Conservation (phyloP, 2,329 filamentous ascomycete genomes). For the Rutstroemia sydowiana region DNA sequence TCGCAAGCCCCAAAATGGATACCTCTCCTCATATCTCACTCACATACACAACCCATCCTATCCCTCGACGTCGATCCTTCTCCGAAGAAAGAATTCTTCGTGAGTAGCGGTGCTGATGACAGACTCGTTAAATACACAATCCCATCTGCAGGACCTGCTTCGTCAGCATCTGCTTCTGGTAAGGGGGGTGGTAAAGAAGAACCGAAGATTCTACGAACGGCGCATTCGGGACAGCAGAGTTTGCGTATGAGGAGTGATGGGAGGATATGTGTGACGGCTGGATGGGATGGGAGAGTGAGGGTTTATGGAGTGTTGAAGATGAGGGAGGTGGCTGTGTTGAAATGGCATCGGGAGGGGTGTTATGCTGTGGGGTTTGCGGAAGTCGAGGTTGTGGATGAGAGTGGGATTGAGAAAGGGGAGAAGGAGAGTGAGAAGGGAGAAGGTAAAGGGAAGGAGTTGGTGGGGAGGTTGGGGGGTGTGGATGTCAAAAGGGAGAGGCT, state of each 20-base stretch:
- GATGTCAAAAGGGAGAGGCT: conserved; percentile 56
- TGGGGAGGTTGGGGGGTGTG: conserved; percentile 31
- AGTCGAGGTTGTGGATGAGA: conserved; percentile 6
- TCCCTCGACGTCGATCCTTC: conserved; percentile 59
- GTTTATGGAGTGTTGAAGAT: conserved; percentile 77
- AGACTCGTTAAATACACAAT: conserved; percentile 70
- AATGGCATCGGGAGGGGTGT: conserved; percentile 77
- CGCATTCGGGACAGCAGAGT: conserved; percentile 84
- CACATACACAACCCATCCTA: conserved; percentile 73
- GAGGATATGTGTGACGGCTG: conserved; percentile 78
- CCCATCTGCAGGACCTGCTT: conserved; percentile 28
- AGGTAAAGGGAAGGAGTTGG: conserved; percentile 10
- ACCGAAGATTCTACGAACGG: conserved; percentile 63
- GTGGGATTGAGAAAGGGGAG: conserved; percentile 5
- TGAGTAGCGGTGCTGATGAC: conserved; percentile 79
- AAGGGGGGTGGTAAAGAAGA: neutral
- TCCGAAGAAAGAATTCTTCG: conserved; percentile 48
- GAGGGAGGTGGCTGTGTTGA: conserved; percentile 83
- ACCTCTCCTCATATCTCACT: conserved; percentile 54
- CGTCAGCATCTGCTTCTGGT: neutral
- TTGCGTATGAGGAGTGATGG: conserved; percentile 72
- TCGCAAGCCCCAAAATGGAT: neutral
- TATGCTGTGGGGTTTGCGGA: neutral
- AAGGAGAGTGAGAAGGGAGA: conserved; percentile 7
- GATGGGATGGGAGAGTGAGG: conserved; percentile 79